phyloP scores from a whole-genome alignment of 306 rosid genomes.

The Rubus parviflorus region DNA sequence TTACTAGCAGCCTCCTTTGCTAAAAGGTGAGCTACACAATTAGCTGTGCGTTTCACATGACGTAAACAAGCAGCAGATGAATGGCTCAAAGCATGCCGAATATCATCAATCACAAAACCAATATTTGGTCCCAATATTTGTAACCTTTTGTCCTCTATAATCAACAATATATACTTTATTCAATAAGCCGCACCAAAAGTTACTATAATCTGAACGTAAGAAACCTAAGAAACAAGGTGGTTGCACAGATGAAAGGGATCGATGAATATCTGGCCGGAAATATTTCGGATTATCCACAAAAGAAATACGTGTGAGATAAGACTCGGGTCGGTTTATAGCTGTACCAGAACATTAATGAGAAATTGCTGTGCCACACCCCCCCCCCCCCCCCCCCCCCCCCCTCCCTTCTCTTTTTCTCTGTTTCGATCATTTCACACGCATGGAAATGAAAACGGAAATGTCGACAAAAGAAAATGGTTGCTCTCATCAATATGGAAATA shows the following conservation, averaged over 20 bases:
- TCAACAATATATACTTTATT: background rate
- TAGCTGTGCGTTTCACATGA: no score
- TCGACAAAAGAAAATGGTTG: background rate
- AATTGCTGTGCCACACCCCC: background rate
- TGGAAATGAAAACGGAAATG: background rate
- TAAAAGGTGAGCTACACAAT: no score
- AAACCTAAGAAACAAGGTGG: background rate
- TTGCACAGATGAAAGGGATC: background rate
- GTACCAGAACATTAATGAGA: background rate
- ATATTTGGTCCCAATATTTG: background rate
- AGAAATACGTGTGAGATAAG: background rate
- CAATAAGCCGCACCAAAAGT: background rate
- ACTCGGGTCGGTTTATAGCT: background rate
- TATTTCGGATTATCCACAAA: background rate
- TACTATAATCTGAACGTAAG: background rate
- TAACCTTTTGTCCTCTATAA: no score
- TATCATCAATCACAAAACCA: no score
- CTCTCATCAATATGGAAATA: background rate
- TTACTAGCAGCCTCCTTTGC: no score
- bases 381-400: no score
- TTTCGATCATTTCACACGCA: background rate
- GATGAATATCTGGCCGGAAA: background rate
- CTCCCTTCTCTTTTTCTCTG: no score
- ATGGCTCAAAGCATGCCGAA: no score
- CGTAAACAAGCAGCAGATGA: no score